Evolutionary conservation across 768 basidiomycete species (phyloP).

Genomic region (Trametes maxima): DNA sequence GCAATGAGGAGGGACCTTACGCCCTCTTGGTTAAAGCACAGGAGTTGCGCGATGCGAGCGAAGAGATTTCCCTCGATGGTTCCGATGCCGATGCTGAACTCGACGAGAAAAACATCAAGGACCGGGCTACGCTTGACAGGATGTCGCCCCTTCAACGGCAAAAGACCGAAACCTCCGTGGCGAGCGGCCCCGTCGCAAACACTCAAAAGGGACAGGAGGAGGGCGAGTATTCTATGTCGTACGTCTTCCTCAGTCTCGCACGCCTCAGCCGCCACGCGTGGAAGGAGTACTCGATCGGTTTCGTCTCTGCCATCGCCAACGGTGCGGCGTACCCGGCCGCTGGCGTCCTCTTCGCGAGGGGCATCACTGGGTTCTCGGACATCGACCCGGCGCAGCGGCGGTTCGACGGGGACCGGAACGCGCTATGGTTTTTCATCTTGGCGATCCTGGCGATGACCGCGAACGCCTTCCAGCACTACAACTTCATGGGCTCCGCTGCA

Average conservation of each 20-base stretch:
- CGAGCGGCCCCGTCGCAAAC: constrained; percentile 64
- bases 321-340: constrained; percentile 75
- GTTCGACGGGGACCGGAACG: constrained; percentile 64
- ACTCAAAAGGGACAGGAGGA: constrained; percentile 32
- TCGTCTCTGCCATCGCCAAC: constrained; percentile 51
- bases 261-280: constrained; percentile 59
- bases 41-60: constrained; percentile 61
- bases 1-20: constrained; percentile 63
- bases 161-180: constrained; percentile 62
- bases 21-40: constrained; percentile 76
- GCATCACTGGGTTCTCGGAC: constrained; percentile 57
- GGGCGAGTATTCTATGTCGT: constrained; percentile 47
- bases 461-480: constrained; percentile 69
- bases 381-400: constrained; percentile 45
- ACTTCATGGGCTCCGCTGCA: constrained; percentile 70
- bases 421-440: constrained; percentile 81
- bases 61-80: constrained; percentile 34
- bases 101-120: constrained; percentile 45
- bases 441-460: constrained; percentile 62
- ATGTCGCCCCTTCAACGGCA: constrained; percentile 52
- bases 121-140: constrained; percentile 58
- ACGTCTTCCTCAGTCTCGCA: constrained; percentile 72
- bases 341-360: constrained; percentile 68
- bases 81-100: constrained; percentile 14
- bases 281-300: constrained; percentile 59